Evolutionary conservation across 75 land plant genomes (phyloP).

Genomic region (Sequoiadendron giganteum): DNA sequence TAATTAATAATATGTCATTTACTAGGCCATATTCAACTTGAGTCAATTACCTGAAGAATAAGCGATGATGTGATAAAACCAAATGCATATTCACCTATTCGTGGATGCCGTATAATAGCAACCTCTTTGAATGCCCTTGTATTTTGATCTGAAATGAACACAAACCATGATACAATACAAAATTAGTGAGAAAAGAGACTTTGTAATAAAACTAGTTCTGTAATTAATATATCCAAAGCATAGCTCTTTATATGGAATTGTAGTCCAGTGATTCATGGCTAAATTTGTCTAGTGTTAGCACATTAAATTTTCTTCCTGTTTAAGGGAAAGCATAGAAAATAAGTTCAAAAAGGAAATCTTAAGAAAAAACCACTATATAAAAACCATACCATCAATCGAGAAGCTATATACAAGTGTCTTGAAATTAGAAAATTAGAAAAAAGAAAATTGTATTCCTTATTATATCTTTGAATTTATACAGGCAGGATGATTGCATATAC

Average conservation of each 20-base stretch:
- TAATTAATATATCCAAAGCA: not conserved
- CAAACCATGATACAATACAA: not conserved
- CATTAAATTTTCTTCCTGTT: not conserved
- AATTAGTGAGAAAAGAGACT: not conserved
- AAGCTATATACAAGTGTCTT: not conserved
- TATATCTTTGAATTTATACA: not conserved
- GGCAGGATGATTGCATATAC: not conserved
- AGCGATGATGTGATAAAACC: conserved; percentile 81
- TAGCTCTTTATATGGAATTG: not conserved
- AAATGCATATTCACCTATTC: conserved; percentile 85
- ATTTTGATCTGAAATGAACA: conserved; percentile 60
- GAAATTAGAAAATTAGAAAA: not conserved
- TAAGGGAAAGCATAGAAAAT: not conserved
- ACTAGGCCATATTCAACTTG: not conserved
- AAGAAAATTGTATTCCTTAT: not conserved
- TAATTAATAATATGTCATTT: not conserved
- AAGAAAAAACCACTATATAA: not conserved
- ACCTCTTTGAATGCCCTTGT: conserved; percentile 85
- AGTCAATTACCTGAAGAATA: conserved; percentile 49
- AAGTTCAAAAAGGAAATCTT: not conserved
- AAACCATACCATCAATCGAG: not conserved
- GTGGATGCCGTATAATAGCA: conserved; percentile 82
- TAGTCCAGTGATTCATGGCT: not conserved
- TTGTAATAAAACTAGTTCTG: not conserved
- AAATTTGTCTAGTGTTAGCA: not conserved